A percentile compares a stretch with the other conserved stretches of the same genome.
Evolutionary conservation across 2,329 filamentous ascomycete genomes (phyloP).

Genomic region (Botrytis deweyae): DNA sequence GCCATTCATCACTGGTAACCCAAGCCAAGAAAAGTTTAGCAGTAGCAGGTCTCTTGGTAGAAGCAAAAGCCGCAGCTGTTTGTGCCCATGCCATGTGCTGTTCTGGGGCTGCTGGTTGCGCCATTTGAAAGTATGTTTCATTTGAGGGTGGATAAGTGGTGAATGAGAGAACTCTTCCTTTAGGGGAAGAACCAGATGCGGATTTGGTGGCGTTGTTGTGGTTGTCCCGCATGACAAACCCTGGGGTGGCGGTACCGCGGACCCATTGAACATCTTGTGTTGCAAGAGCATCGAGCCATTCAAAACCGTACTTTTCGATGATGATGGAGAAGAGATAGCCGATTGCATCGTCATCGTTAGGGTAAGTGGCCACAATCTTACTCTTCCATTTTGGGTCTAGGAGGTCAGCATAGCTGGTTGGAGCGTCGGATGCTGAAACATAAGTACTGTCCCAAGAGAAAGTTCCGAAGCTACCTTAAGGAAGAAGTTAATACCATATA

Average conservation of each 20-base stretch:
- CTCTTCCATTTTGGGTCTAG: conserved; percentile 7
- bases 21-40: conserved; percentile 13
- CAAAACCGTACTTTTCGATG: neutral
- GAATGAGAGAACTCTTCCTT: conserved; percentile 1
- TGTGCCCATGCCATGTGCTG: conserved; percentile 6
- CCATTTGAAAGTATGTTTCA: neutral
- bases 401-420: conserved; percentile 4
- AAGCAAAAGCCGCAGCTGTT: neutral
- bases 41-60: neutral
- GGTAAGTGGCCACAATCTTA: conserved; percentile 12
- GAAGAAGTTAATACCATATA: neutral
- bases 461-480: neutral
- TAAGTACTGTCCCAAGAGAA: neutral
- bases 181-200: neutral
- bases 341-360: conserved; percentile 2
- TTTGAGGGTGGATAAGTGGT: neutral
- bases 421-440: conserved; percentile 19
- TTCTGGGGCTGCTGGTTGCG: neutral
- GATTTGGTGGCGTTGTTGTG: neutral
- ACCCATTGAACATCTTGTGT: conserved; percentile 11
- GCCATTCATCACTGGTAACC: neutral
- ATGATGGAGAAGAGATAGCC: conserved; percentile 1
- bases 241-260: neutral
- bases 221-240: neutral
- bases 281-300: neutral